Base-by-base conservation (phyloP, 2,329 filamentous ascomycete species). In the Venturia carpophila region DNA sequence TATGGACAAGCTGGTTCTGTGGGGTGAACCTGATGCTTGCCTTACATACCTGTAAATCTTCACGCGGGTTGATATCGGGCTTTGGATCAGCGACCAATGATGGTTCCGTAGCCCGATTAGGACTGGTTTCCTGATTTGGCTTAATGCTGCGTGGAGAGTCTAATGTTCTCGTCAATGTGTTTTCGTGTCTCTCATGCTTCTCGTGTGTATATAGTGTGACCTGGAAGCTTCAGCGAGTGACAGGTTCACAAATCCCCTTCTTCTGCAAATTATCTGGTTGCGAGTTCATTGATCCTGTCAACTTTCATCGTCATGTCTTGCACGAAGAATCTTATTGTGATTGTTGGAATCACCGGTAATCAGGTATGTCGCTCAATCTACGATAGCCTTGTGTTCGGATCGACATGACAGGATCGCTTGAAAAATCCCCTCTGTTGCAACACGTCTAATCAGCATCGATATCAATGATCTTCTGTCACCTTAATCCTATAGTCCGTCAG, bases 301-400 rank as follows among this genome's bases (percentile, higher is more conserved):
- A 17, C 15, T 17, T 19, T 45, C 42, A 6, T 19, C 13, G 19
- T 6, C 42, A 45, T 45, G 42, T 45, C 42, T 19, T 17, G 9
- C 13, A 17, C 30, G 6, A 65, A 65, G 43, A n/a, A n/a, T n/a
- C 41, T 63, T 15, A 62, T 65, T 2, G 43, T 63, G 17, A 55
- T 65, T 37, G 41, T 65, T 41, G 58, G 64, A 3, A 55, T 63
- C 60, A 65, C 60, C 7, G 64, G 64, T 6, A 62, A 61, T 30
- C 64, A 65, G 42, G 63, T 60, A 64, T 10, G 17, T 64, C 9
- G 3, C 17, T 7, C 5, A 19, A 19, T 45, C 5, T 27, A n/a
- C 4, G 1, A 5, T 3, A 30, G 1, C 9, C 34, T 55, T 24
- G 9, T n/a, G 17, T 27, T 34, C 30, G 30, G 30, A 34, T 34